Base-by-base conservation (phyloP, 805 yeast species). In the Metschnikowia hibisci region DNA sequence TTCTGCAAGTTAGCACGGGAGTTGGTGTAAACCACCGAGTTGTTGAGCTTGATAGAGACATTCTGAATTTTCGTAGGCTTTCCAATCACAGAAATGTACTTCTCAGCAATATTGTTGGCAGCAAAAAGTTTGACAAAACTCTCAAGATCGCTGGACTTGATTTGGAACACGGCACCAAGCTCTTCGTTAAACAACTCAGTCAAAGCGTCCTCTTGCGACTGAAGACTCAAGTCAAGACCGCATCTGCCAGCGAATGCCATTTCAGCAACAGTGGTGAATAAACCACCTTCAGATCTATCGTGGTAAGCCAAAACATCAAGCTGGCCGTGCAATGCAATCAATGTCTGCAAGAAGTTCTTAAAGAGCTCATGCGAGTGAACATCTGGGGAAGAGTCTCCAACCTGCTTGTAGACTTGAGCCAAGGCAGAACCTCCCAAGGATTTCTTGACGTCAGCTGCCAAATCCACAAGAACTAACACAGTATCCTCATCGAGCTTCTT, bases 161-260 rank as follows among this genome's bases (percentile, higher is more conserved):
- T 76, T 66, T 93, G 99, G 89, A 93, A 89, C 22, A 91, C 96
- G 28, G 95, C 91, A 62, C 97, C 99, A 36, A 93, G 76, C 62
- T 93, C 98, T 70, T 93, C 99, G 61, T 83, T 84, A 74, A 93
- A 93, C 57, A 90, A 70, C 27, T 74, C 71, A 11, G 82, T 66
- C 42, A 81, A 70, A 10, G 71, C 65, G 47, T 74, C 77, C 20
- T 69, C 71, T 22, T 57, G 58, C 9, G 68, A 62, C 14, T 60
- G 55, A 30, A 83, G 47, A 29, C 67, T 62, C 42, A 90, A 67
- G 41, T 81, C 76, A 45, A 90, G 61, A 51, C 99, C 99, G 41
- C 81, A 78, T 70, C 97, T 82, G 26, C 91, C 90, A 34, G 98
- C 96, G 69, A 93, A 93, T 0, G 96, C 96, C 98, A 93, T 93